Percentiles rank a stretch among this genome's conserved stretches.
Conservation (phyloP, 2,329 filamentous ascomycete genomes). For the Chaetomium olivaceum region DNA sequence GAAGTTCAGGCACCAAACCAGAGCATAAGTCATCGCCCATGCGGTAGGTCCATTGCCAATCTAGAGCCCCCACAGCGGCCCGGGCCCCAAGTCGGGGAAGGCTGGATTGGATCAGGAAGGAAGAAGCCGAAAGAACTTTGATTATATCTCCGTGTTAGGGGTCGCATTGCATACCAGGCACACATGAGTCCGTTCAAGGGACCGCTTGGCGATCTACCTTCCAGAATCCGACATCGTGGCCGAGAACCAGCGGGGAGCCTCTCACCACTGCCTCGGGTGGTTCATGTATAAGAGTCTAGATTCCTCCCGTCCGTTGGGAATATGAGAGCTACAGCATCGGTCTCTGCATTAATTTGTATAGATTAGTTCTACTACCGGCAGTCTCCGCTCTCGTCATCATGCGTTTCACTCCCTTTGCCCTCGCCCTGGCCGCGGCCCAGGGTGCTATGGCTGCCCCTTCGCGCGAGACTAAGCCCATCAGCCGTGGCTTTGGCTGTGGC, state of each 20-base stretch:
- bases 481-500: conserved; percentile 32
- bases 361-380: neutral
- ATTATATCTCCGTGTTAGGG: neutral
- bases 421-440: conserved; percentile 26
- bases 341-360: neutral
- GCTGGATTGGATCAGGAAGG: conserved; percentile 26
- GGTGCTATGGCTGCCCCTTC: conserved; percentile 24
- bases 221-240: conserved; percentile 18
- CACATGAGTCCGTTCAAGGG: neutral
- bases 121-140: neutral
- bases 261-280: neutral
- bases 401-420: conserved; percentile 26
- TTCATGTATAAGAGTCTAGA: neutral
- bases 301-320: neutral
- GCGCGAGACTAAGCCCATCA: neutral
- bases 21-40: neutral
- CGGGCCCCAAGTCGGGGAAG: neutral
- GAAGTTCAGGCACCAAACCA: neutral
- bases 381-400: conserved; percentile 14
- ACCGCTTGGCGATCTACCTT: conserved; percentile 16
- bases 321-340: neutral
- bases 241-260: neutral
- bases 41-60: neutral
- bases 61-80: neutral
- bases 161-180: conserved; percentile 21